Percentiles rank a stretch among this genome's conserved stretches.
phyloP scores from a whole-genome alignment of 1,284 basidiomycete genomes.

The Garcileccinum viscosum region DNA sequence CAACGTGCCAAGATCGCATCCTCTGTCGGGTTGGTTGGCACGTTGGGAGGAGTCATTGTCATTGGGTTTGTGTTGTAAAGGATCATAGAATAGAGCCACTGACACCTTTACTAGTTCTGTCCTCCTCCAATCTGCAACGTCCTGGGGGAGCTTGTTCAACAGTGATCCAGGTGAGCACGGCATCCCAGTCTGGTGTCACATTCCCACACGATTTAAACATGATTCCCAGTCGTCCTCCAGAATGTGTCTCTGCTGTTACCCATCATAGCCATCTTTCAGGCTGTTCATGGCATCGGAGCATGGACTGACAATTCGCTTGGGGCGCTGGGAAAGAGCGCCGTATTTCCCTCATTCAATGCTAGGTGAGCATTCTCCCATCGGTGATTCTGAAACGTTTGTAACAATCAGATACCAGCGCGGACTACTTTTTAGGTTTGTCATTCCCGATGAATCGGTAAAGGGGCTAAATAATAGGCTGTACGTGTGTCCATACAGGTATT shows the following conservation, averaged over 20 bases:
- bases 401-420: slow-evolving; percentile 21
- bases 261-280: slow-evolving; percentile 31
- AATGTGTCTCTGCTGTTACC: slow-evolving; percentile 27
- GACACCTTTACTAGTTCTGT: slow-evolving; percentile 20
- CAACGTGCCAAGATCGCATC: slow-evolving; percentile 32
- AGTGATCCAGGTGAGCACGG: slow-evolving; percentile 27
- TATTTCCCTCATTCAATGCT: slow-evolving; percentile 35
- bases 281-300: slow-evolving; percentile 29
- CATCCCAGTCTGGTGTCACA: not conserved
- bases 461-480: not conserved
- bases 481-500: slow-evolving; percentile 23
- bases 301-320: slow-evolving; percentile 31
- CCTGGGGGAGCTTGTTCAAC: slow-evolving; percentile 35
- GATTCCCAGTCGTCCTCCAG: slow-evolving; percentile 23
- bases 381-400: not conserved
- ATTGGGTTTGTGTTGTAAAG: slow-evolving; percentile 22
- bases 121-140: slow-evolving; percentile 23
- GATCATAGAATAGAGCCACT: not conserved
- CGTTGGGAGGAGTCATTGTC: slow-evolving; percentile 21
- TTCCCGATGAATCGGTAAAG: not conserved
- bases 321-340: slow-evolving; percentile 28
- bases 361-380: slow-evolving; percentile 19
- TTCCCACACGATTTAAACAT: not conserved
- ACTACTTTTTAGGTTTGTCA: slow-evolving; percentile 31
- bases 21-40: slow-evolving; percentile 25